Evolutionary conservation across 1,284 basidiomycete genomes (phyloP).

Genomic region (Phlebopus sp.): DNA sequence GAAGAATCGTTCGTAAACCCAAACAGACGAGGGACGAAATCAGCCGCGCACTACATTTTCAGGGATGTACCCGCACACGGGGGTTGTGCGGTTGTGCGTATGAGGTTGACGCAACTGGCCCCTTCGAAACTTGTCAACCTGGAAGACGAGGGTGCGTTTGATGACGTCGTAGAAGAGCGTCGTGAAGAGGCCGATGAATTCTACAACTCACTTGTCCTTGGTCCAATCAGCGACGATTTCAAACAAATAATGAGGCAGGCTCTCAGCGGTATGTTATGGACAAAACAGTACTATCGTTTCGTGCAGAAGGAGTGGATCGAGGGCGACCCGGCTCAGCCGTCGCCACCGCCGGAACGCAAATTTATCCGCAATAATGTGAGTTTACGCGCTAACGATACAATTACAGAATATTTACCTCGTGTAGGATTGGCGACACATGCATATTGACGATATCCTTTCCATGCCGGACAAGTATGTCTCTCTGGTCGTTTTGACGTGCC

Average conservation of each 20-base stretch:
- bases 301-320: constrained; percentile 95
- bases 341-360: constrained; percentile 90
- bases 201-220: constrained; percentile 77
- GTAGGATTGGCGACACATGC: constrained; percentile 92
- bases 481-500: background rate
- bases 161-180: constrained; percentile 85
- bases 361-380: constrained; percentile 77
- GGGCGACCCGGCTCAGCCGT: constrained; percentile 92
- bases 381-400: background rate
- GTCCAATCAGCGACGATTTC: constrained; percentile 87
- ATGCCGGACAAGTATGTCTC: constrained; percentile 91
- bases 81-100: constrained; percentile 92
- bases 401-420: constrained; percentile 5
- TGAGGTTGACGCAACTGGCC: constrained; percentile 85
- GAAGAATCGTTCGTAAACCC: constrained; percentile 77
- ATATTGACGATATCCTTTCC: constrained; percentile 93
- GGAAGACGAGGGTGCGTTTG: constrained; percentile 88
- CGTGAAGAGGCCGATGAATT: constrained; percentile 95
- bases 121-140: constrained; percentile 76
- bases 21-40: constrained; percentile 86
- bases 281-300: constrained; percentile 96
- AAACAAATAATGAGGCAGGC: constrained; percentile 97
- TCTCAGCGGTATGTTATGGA: constrained; percentile 98
- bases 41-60: constrained; percentile 90
- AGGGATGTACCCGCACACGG: constrained; percentile 84